Conservation (phyloP, 2,329 filamentous ascomycete genomes). For the Parafenestella ontariensis region DNA sequence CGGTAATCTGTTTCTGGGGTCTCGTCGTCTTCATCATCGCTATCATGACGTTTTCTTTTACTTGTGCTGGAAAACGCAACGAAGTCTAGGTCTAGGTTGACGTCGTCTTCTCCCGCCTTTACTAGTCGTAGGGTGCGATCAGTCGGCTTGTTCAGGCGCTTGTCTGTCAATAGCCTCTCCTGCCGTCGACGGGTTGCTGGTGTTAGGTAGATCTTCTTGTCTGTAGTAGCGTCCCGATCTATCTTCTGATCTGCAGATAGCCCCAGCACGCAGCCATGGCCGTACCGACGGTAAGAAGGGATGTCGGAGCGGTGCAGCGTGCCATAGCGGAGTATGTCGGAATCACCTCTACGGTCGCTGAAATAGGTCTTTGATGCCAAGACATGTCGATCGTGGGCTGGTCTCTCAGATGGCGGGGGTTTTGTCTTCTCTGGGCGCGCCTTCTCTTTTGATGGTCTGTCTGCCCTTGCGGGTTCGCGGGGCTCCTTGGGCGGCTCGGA, state of each 20-base stretch:
- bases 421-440: not conserved
- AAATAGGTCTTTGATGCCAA: conserved; percentile 25
- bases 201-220: conserved; percentile 52
- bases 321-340: conserved; percentile 76
- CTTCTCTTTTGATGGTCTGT: conserved; percentile 11
- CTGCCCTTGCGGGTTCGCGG: conserved; percentile 11
- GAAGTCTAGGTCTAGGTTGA: conserved; percentile 34
- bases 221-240: conserved; percentile 67
- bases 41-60: conserved; percentile 31
- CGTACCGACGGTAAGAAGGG: conserved; percentile 73
- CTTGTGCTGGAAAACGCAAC: conserved; percentile 29
- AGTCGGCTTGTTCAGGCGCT: conserved; percentile 22
- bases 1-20: conserved; percentile 43
- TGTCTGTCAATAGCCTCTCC: conserved; percentile 54
- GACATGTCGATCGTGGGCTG: conserved; percentile 2
- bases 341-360: conserved; percentile 76
- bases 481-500: conserved; percentile 17
- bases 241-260: conserved; percentile 67
- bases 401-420: conserved; percentile 47
- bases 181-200: conserved; percentile 51
- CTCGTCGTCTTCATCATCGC: conserved; percentile 19
- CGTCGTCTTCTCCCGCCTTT: conserved; percentile 5
- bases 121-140: conserved; percentile 41
- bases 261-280: conserved; percentile 75
- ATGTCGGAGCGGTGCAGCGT: conserved; percentile 74